Evolutionary conservation across 176 grass and related monocot species (phyloP).

Genomic region (Canna indica): DNA sequence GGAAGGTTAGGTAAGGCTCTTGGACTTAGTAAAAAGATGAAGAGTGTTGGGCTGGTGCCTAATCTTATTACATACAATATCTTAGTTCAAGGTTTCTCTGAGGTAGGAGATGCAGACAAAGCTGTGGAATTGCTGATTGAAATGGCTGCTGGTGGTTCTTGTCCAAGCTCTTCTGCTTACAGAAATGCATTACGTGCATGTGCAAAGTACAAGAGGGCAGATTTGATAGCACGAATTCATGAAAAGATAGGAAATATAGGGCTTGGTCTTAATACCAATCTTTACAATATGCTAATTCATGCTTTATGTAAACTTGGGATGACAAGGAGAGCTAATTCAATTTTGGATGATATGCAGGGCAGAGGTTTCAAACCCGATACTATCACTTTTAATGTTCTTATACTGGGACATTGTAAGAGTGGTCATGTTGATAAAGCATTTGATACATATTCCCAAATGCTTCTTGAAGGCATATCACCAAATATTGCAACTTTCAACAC

Average conservation of each 20-base stretch:
- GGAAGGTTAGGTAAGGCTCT: slow-evolving; percentile 47
- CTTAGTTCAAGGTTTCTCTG: slow-evolving; percentile 42
- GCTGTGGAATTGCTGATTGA: slow-evolving; percentile 58
- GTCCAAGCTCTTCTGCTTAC: slow-evolving; percentile 42
- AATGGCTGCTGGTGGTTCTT: slow-evolving; percentile 37
- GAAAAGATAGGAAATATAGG: slow-evolving; percentile 47
- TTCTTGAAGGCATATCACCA: slow-evolving; percentile 40
- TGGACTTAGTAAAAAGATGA: slow-evolving; percentile 55
- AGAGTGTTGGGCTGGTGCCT: slow-evolving; percentile 39
- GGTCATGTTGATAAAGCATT: slow-evolving; percentile 57
- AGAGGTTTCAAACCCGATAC: slow-evolving; percentile 53
- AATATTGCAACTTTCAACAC: slow-evolving; percentile 80
- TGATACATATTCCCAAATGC: slow-evolving; percentile 57
- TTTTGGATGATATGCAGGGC: slow-evolving; percentile 64
- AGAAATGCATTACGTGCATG: slow-evolving; percentile 60
- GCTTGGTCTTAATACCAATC: slow-evolving; percentile 36
- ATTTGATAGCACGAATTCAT: slow-evolving; percentile 58
- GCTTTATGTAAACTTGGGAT: slow-evolving; percentile 64
- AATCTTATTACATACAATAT: slow-evolving; percentile 72
- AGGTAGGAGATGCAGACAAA: slow-evolving; percentile 30
- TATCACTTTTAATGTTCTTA: slow-evolving; percentile 70
- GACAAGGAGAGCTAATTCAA: slow-evolving; percentile 46
- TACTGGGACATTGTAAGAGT: slow-evolving; percentile 84
- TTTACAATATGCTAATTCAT: slow-evolving; percentile 64
- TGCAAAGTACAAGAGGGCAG: slow-evolving; percentile 31